Evolutionary conservation across 768 basidiomycete genomes (phyloP), one percentile per base, ranked within the genome.

Genomic region (Mycena leptocephala): DNA sequence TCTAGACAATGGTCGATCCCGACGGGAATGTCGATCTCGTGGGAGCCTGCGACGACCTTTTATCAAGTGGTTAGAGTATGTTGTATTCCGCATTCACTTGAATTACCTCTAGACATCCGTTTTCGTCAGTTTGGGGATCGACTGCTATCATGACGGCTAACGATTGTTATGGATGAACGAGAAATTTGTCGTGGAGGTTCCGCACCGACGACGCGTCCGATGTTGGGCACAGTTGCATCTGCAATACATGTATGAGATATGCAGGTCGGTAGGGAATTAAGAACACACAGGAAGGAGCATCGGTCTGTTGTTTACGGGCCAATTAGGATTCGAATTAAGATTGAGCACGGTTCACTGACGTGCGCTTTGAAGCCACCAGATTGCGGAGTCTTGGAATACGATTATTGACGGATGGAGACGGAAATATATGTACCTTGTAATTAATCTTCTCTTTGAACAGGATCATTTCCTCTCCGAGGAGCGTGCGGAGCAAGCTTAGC

Each of bases 381-480:
- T 28, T 59, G 30, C 3, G 78, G 66, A 11, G 37, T 61, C 74
- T 78, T 64, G 1, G n/a, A n/a, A 37, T 41, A 55, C 2, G 37
- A 24, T n/a, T n/a, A n/a, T n/a, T n/a, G n/a, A n/a, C n/a, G n/a
- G n/a, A n/a, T n/a, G n/a, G n/a, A n/a, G n/a, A n/a, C n/a, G n/a
- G n/a, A n/a, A n/a, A n/a, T n/a, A n/a, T n/a, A n/a, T 26, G 51
- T 26, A 71, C 77, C 78, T 78, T 79, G 51, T 76, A 76, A 37
- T 79, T 79, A 33, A 79, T 79, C 39, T 79, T 79, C 55, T 79
- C 78, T 35, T 79, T 79, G 72, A 79, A 79, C 39, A 79, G 39
- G 20, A 67, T 37, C 78, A 79, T 76, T 14, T 76, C 65, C 39
- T 79, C 78, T 8, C 78, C 75, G 5, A 65, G 55, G 2, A 79